Evolutionary conservation across 768 basidiomycete species (phyloP).

Genomic region (Podaxis carcinomalis): DNA sequence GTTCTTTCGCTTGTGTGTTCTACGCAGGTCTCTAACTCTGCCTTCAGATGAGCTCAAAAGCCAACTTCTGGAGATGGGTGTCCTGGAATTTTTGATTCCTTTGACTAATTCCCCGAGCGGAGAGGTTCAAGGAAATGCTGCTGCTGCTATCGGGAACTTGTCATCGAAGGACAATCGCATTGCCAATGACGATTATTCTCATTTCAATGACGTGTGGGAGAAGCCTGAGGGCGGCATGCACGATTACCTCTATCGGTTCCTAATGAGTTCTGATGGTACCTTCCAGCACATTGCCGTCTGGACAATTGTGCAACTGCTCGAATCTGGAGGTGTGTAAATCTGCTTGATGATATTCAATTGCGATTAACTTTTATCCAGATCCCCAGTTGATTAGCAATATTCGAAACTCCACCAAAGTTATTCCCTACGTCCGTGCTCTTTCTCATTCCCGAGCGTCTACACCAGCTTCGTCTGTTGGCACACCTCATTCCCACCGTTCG

Average conservation of each 20-base stretch:
- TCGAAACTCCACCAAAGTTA: conserved; percentile 73
- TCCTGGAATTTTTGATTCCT: conserved; percentile 95
- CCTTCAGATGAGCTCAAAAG: conserved; percentile 89
- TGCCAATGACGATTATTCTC: conserved; percentile 77
- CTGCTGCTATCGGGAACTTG: conserved; percentile 94
- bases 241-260: conserved; percentile 88
- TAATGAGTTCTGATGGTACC: conserved; percentile 89
- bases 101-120: conserved; percentile 94
- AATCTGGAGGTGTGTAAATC: conserved; percentile 72
- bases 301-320: conserved; percentile 96
- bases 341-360: background rate
- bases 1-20: background rate
- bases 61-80: conserved; percentile 95
- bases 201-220: conserved; percentile 98
- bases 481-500: conserved; percentile 67
- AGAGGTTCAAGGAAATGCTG: conserved; percentile 98
- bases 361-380: conserved; percentile 41
- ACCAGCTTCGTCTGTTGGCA: conserved; percentile 70
- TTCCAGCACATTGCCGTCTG: conserved; percentile 99
- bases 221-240: conserved; percentile 98
- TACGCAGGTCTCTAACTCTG: conserved; percentile 2
- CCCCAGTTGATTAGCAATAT: conserved; percentile 88
- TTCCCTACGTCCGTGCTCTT: conserved; percentile 84
- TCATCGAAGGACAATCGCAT: conserved; percentile 81
- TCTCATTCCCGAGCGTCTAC: conserved; percentile 68